Conservation (phyloP, 805 yeast genomes). For the Saturnispora quitensis region DNA sequence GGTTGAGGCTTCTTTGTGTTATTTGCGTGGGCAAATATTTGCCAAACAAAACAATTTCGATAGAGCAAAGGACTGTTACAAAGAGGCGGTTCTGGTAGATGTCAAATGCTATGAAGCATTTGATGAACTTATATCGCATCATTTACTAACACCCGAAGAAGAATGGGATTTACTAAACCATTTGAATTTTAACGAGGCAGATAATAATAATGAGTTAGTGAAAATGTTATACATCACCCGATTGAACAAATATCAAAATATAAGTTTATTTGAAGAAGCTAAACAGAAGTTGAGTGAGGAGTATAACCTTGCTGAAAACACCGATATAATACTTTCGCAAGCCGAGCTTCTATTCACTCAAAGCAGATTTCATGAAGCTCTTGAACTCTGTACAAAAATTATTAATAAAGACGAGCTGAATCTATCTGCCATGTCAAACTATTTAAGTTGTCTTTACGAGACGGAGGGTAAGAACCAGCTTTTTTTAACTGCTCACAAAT, state of each 20-base stretch:
- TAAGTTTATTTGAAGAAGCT: conserved; percentile 52
- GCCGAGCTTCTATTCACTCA: conserved; percentile 67
- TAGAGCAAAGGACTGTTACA: conserved; percentile 75
- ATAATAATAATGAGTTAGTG: conserved; percentile 75
- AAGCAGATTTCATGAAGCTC: conserved; percentile 71
- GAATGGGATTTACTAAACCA: conserved; percentile 71
- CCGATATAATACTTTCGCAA: conserved; percentile 57
- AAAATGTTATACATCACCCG: conserved; percentile 65
- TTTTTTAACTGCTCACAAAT: conserved; percentile 70
- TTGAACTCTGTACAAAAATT: conserved; percentile 58
- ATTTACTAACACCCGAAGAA: conserved; percentile 71
- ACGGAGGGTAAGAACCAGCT: conserved; percentile 73
- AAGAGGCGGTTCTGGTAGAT: conserved; percentile 80
- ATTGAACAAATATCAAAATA: conserved; percentile 62
- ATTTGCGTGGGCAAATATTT: conserved; percentile 72
- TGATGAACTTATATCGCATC: conserved; percentile 62
- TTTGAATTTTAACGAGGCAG: conserved; percentile 63
- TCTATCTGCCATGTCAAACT: conserved; percentile 62
- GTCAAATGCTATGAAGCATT: conserved; percentile 92
- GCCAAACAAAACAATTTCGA: conserved; percentile 78
- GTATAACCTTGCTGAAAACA: conserved; percentile 57
- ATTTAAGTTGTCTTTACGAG: conserved; percentile 78
- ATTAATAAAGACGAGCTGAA: conserved; percentile 59
- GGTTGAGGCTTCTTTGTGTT: conserved; percentile 81
- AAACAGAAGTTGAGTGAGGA: conserved; percentile 59